Percentiles rank a stretch among this genome's conserved stretches.
phyloP scores from a whole-genome alignment of 2,329 filamentous ascomycete genomes.

The Clonostachys rosea region DNA sequence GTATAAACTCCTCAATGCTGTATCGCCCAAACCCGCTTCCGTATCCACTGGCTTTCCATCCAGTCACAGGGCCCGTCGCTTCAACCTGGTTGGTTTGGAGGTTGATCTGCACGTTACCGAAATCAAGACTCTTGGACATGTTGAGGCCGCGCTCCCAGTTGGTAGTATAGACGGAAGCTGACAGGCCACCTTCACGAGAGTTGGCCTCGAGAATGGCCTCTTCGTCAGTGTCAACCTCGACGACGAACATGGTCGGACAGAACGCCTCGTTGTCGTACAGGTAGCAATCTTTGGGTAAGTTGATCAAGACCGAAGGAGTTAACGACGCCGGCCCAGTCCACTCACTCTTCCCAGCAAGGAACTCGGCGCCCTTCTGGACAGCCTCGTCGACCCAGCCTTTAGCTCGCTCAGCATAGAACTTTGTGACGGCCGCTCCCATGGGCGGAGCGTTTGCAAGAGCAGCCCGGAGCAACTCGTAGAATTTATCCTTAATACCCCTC shows the following conservation, averaged over 20 bases:
- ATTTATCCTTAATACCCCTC: no score
- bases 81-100: not conserved
- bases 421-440: no score
- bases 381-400: not conserved
- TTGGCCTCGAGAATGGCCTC: constrained; percentile 25
- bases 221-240: constrained; percentile 20
- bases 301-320: not conserved
- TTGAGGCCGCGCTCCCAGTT: constrained; percentile 38
- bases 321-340: not conserved
- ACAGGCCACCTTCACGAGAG: constrained; percentile 48
- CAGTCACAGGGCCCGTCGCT: no score
- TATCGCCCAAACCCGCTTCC: no score
- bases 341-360: constrained; percentile 4
- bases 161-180: constrained; percentile 51
- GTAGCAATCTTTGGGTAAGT: not conserved
- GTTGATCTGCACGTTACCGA: constrained; percentile 24
- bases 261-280: constrained; percentile 27
- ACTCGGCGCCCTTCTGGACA: not conserved
- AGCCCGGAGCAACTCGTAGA: no score
- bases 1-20: no score
- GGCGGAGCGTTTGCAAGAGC: no score
- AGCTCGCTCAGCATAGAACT: no score
- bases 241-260: constrained; percentile 22
- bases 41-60: no score
- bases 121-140: constrained; percentile 46